phyloP scores from a whole-genome alignment of 108 stramenopile genomes.

The Pseudonitzschia pungens region DNA sequence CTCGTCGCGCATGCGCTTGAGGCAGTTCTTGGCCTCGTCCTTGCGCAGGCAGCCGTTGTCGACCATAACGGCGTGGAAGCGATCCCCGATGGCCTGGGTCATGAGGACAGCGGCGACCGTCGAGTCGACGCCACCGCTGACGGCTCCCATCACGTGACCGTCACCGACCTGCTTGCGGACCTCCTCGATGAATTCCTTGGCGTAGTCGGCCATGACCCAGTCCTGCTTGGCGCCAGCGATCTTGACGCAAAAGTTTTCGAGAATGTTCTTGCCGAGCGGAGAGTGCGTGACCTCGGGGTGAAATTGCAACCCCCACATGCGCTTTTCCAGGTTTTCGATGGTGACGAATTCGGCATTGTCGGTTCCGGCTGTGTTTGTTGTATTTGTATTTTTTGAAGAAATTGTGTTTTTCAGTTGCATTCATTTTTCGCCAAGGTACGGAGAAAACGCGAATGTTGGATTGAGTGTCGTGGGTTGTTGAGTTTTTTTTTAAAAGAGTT shows the following conservation, averaged over 20 bases:
- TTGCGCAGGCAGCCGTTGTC: conserved; percentile 98
- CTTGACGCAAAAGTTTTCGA: conserved; percentile 89
- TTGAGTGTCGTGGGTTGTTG: too few species aligned
- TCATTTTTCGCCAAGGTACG: too few species aligned
- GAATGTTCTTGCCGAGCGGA: conserved; percentile 76
- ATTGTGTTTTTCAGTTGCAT: not conserved
- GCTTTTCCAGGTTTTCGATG: conserved; percentile 78
- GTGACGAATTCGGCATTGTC: conserved; percentile 91
- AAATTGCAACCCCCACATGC: conserved; percentile 96
- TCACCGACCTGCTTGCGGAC: conserved; percentile 89
- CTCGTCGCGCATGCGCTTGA: conserved; percentile 87
- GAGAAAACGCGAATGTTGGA: too few species aligned
- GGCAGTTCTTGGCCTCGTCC: conserved; percentile 89
- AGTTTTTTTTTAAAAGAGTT: too few species aligned
- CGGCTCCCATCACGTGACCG: conserved; percentile 97
- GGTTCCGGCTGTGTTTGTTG: conserved; percentile 45
- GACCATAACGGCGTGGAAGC: conserved; percentile 98
- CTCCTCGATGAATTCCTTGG: conserved; percentile 89
- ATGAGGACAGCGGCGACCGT: conserved; percentile 97
- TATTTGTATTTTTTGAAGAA: not conserved
- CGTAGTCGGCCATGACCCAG: conserved; percentile 98
- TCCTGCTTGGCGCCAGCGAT: conserved; percentile 87
- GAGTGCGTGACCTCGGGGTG: conserved; percentile 99
- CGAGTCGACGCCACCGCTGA: conserved; percentile 99
- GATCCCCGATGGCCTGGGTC: conserved; percentile 93